Percentiles rank a stretch among this genome's conserved stretches.
Evolutionary conservation across 345 rosid genomes (phyloP).

Genomic region (Carallia pectinifolia): DNA sequence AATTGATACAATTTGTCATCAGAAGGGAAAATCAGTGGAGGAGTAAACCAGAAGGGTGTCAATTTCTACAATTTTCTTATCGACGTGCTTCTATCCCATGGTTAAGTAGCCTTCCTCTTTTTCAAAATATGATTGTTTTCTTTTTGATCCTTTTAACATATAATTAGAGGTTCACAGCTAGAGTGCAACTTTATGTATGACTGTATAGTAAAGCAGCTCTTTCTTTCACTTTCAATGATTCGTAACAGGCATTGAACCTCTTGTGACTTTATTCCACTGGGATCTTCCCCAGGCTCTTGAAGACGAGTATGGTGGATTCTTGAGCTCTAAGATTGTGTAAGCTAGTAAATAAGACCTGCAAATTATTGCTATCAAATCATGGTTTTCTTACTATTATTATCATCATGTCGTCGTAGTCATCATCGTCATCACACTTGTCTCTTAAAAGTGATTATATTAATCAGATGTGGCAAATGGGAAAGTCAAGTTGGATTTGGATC

Average conservation of each 20-base stretch:
- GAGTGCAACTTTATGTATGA: too few relatives aligned
- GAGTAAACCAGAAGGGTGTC: constrained; percentile 29
- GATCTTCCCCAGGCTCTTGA: constrained; percentile 50
- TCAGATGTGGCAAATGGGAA: too few relatives aligned
- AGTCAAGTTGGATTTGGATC: too few relatives aligned
- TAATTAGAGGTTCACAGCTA: too few relatives aligned
- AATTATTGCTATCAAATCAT: too few relatives aligned
- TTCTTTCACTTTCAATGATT: neutral
- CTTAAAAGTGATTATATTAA: too few relatives aligned
- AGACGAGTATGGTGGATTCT: constrained; percentile 50
- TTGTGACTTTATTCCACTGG: constrained; percentile 42
- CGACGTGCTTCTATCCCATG: constrained; percentile 22
- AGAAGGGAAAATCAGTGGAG: constrained; percentile 38
- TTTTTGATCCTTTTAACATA: neutral
- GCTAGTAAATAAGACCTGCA: neutral
- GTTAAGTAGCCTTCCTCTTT: neutral
- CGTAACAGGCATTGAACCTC: constrained; percentile 39
- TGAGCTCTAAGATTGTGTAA: constrained; percentile 38
- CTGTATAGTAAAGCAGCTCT: too few relatives aligned
- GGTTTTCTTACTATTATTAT: too few relatives aligned
- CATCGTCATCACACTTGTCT: too few relatives aligned
- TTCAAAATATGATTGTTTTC: neutral
- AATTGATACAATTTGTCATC: neutral
- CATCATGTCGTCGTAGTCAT: too few relatives aligned
- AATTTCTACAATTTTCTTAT: constrained; percentile 34